Conservation (phyloP, 2,329 filamentous ascomycete genomes). For the Verticillium nonalfalfae region DNA sequence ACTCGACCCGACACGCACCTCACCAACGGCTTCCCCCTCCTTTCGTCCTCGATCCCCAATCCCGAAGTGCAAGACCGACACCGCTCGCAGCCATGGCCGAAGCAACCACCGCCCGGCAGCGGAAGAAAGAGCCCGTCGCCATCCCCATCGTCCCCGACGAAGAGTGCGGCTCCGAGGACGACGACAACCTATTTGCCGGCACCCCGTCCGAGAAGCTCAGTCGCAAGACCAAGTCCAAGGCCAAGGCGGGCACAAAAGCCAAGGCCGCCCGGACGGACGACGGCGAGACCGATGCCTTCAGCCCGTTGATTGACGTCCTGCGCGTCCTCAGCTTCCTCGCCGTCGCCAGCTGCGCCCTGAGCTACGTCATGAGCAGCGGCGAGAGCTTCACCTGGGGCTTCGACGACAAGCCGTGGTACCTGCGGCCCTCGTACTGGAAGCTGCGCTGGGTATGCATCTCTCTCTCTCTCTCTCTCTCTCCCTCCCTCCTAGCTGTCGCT, state of each 20-base stretch:
- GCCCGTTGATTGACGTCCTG: conserved; percentile 56
- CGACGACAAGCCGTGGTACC: conserved; percentile 55
- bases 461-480: background rate
- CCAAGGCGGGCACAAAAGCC: conserved; percentile 15
- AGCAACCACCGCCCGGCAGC: conserved; percentile 32
- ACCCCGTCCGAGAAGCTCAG: conserved; percentile 13
- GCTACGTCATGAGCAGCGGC: conserved; percentile 69
- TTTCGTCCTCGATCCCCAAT: background rate
- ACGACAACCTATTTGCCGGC: conserved; percentile 21
- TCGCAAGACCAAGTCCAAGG: conserved; percentile 16
- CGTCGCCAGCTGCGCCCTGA: conserved; percentile 61
- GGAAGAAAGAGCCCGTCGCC: conserved; percentile 25
- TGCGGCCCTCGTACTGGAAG: conserved; percentile 52
- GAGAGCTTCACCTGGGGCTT: conserved; percentile 64
- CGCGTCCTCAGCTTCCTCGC: conserved; percentile 63
- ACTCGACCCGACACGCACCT: background rate
- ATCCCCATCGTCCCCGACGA: background rate
- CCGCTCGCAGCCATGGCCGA: conserved; percentile 23
- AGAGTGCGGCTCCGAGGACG: conserved; percentile 9
- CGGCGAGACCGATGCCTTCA: conserved; percentile 55
- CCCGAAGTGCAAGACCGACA: background rate
- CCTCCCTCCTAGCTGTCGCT: background rate
- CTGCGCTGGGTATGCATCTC: conserved; percentile 49
- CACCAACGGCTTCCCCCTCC: background rate
- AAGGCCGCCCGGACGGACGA: conserved; percentile 20